Percentiles rank a stretch among this genome's conserved stretches.
phyloP scores from a whole-genome alignment of 106 monocot genomes.

The Apostasia shenzhenica region DNA sequence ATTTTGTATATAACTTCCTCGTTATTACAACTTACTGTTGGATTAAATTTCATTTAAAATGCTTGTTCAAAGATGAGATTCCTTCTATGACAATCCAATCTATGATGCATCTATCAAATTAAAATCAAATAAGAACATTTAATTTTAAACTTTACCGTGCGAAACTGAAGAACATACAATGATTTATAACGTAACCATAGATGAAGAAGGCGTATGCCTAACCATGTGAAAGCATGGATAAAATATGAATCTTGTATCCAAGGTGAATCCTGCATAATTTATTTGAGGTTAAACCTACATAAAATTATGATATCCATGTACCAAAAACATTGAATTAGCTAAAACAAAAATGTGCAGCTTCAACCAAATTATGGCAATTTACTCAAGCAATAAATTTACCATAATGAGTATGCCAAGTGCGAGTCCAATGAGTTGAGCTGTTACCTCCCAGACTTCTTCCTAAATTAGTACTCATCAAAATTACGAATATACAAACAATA shows the following conservation, averaged over 20 bases:
- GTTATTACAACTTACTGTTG: too few relatives aligned
- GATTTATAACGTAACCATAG: constrained; percentile 89
- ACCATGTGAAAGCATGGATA: constrained; percentile 57
- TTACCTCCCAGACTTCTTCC: constrained; percentile 99
- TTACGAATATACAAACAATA: neutral
- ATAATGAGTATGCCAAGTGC: constrained; percentile 66
- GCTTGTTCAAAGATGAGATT: too few relatives aligned
- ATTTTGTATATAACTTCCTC: too few relatives aligned
- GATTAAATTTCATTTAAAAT: too few relatives aligned
- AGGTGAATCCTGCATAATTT: constrained; percentile 51
- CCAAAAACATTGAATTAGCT: neutral
- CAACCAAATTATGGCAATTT: neutral
- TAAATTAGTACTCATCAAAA: constrained; percentile 20
- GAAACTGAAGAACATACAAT: constrained; percentile 74
- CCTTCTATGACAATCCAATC: too few relatives aligned
- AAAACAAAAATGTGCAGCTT: neutral
- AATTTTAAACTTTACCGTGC: constrained; percentile 45
- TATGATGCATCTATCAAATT: too few relatives aligned
- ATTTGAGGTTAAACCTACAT: neutral
- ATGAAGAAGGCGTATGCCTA: constrained; percentile 59
- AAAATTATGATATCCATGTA: neutral
- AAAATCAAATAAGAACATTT: too few relatives aligned
- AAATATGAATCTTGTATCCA: constrained; percentile 55
- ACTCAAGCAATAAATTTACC: constrained; percentile 23
- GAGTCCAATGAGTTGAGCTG: constrained; percentile 93